phyloP scores from a whole-genome alignment of 352 stramenopile genomes.

The Pythium scleroteichum region DNA sequence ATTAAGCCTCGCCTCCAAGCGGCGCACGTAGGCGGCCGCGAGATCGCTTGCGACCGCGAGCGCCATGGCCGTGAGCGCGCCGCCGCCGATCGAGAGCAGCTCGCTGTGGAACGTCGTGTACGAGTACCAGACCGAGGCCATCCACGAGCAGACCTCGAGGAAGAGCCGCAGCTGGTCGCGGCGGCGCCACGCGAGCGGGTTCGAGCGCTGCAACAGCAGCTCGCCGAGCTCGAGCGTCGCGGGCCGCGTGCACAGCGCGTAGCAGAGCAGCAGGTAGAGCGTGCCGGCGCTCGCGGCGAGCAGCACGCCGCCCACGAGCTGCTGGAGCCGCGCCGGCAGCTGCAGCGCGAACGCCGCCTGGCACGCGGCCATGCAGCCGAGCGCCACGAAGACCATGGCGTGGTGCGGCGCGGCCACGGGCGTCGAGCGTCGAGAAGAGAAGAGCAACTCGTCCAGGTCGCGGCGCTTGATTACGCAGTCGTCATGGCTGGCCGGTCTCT shows the following conservation, averaged over 20 bases:
- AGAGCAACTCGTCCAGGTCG: slow-evolving; percentile 59
- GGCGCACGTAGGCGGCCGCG: slow-evolving; percentile 49
- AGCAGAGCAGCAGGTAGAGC: slow-evolving; percentile 54
- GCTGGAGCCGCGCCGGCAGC: slow-evolving; percentile 42
- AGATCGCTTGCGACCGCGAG: slow-evolving; percentile 63
- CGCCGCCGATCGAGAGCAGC: slow-evolving; percentile 45
- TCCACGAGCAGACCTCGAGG: slow-evolving; percentile 73
- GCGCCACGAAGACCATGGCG: slow-evolving; percentile 35
- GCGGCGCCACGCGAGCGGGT: slow-evolving; percentile 46
- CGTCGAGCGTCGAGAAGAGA: no score
- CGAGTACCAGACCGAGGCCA: slow-evolving; percentile 66
- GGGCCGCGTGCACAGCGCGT: slow-evolving; percentile 32
- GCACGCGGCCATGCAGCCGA: slow-evolving; percentile 31
- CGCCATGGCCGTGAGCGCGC: slow-evolving; percentile 38
- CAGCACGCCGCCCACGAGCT: slow-evolving; percentile 55
- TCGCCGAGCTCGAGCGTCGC: slow-evolving; percentile 34
- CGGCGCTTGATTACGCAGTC: slow-evolving; percentile 8
- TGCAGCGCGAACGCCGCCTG: slow-evolving; percentile 32
- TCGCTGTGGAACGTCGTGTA: slow-evolving; percentile 58
- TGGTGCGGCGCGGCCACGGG: slow-evolving; percentile 11
- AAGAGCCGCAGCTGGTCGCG: slow-evolving; percentile 58
- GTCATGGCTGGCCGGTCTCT: no score
- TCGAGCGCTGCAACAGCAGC: slow-evolving; percentile 55
- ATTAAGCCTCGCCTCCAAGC: slow-evolving; percentile 51
- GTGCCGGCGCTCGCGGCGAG: slow-evolving; percentile 48